phyloP scores from a whole-genome alignment of 2,329 filamentous ascomycete species.

The Xylariales sp. region DNA sequence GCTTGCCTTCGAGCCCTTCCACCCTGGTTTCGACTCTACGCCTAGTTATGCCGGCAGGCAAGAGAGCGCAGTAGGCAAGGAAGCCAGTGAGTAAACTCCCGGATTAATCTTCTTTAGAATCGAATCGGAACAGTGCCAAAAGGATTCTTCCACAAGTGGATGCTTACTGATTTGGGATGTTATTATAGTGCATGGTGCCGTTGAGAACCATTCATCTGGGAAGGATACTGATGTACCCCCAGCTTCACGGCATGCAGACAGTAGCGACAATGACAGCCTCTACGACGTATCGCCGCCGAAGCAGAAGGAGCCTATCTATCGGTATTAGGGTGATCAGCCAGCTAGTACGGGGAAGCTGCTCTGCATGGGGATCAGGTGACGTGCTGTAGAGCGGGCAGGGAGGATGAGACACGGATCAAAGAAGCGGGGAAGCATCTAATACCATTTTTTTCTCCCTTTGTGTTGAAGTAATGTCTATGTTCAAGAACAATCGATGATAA shows the following conservation, averaged over 20 bases:
- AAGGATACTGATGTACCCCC: constrained; percentile 25
- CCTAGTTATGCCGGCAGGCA: constrained; percentile 54
- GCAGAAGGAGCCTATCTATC: constrained; percentile 54
- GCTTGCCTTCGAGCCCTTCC: constrained; percentile 51
- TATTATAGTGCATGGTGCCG: constrained; percentile 53
- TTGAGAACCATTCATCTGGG: constrained; percentile 35
- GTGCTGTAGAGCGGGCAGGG: not conserved
- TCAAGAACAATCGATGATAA: constrained; percentile 16
- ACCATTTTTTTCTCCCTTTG: constrained; percentile 18
- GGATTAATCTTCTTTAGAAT: too few species aligned
- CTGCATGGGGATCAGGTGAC: not conserved
- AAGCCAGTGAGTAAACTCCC: constrained; percentile 47
- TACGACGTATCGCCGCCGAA: constrained; percentile 53
- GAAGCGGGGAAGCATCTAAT: constrained; percentile 23
- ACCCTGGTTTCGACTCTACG: constrained; percentile 51
- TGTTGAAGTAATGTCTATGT: constrained; percentile 28
- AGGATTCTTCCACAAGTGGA: not conserved
- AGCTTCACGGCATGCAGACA: constrained; percentile 13
- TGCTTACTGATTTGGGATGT: constrained; percentile 14
- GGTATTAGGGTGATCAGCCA: constrained; percentile 44
- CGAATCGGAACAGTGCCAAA: not conserved
- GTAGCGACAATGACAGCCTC: constrained; percentile 52
- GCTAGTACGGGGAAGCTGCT: not conserved
- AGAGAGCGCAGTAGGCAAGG: constrained; percentile 56
- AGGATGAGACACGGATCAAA: not conserved